A percentile compares a stretch with the other conserved stretches of the same genome.
Conservation (phyloP, 139 green algal species). For the Dunaliella primolecta region DNA sequence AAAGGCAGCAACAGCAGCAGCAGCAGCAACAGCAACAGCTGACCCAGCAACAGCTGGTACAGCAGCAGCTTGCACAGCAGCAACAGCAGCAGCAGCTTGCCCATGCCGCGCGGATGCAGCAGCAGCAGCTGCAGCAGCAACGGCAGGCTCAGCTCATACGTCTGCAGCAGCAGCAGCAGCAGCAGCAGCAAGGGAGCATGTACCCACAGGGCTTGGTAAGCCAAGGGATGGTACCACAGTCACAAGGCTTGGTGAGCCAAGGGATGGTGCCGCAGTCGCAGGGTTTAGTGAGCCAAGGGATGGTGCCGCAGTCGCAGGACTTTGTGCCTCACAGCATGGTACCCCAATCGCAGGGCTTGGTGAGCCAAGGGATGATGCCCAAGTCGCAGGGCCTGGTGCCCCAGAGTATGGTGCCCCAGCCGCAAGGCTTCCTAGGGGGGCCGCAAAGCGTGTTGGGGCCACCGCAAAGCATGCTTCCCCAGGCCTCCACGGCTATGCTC, state of each 20-base stretch:
- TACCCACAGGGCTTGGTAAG: neutral
- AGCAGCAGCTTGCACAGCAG: neutral
- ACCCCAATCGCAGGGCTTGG: too few relatives aligned
- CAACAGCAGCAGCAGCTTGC: neutral
- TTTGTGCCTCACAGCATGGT: neutral
- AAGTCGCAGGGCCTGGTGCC: neutral
- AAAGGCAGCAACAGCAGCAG: neutral
- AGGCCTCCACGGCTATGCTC: neutral
- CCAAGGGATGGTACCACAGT: too few relatives aligned
- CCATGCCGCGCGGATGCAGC: too few relatives aligned
- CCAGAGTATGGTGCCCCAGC: constrained; percentile 4
- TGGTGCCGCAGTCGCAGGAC: too few relatives aligned
- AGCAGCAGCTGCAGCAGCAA: neutral
- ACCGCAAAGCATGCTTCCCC: neutral
- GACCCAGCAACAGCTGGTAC: neutral
- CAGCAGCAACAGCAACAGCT: neutral
- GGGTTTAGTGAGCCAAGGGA: neutral
- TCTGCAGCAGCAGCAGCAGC: too few relatives aligned
- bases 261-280: too few relatives aligned
- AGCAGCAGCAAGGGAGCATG: too few relatives aligned
- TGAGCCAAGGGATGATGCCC: neutral
- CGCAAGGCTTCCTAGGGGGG: neutral
- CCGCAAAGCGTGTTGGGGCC: neutral
- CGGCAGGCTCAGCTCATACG: neutral
- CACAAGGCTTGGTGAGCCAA: neutral